Conservation (phyloP, 768 basidiomycete genomes). For the Glaciozyma antarctica region DNA sequence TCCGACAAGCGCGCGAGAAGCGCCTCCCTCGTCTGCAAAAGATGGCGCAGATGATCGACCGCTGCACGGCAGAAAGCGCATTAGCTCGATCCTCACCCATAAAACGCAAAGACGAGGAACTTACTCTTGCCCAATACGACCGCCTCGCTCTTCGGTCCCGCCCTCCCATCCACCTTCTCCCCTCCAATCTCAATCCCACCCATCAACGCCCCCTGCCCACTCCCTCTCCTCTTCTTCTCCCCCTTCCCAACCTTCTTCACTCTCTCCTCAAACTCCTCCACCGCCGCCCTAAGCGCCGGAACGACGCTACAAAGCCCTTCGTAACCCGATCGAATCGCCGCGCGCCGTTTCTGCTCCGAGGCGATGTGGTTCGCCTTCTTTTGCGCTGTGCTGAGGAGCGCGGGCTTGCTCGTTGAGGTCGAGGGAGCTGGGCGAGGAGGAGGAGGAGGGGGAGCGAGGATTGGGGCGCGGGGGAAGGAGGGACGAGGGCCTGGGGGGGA, state of each 20-base stretch:
- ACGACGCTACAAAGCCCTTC: constrained; percentile 77
- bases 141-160: constrained; percentile 83
- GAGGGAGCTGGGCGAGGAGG: background rate
- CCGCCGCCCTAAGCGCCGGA: constrained; percentile 70
- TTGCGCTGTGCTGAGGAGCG: constrained; percentile 26
- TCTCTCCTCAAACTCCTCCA: constrained; percentile 61
- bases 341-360: constrained; percentile 84
- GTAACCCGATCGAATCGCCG: constrained; percentile 80
- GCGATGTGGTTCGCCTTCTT: constrained; percentile 53
- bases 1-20: constrained; percentile 54
- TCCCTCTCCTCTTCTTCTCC: constrained; percentile 20
- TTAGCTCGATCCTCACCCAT: constrained; percentile 2
- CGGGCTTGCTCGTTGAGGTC: background rate
- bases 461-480: background rate
- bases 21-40: constrained; percentile 53
- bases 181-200: constrained; percentile 41
- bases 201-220: constrained; percentile 42
- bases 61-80: constrained; percentile 46
- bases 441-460: constrained; percentile 4
- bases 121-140: constrained; percentile 77
- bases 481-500: background rate
- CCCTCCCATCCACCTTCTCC: constrained; percentile 68
- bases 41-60: constrained; percentile 68
- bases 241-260: constrained; percentile 1
- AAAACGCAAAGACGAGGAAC: constrained; percentile 36